Percentiles rank a stretch among this genome's conserved stretches.
phyloP scores from a whole-genome alignment of 257 asterid species.

The Asclepias syriaca region DNA sequence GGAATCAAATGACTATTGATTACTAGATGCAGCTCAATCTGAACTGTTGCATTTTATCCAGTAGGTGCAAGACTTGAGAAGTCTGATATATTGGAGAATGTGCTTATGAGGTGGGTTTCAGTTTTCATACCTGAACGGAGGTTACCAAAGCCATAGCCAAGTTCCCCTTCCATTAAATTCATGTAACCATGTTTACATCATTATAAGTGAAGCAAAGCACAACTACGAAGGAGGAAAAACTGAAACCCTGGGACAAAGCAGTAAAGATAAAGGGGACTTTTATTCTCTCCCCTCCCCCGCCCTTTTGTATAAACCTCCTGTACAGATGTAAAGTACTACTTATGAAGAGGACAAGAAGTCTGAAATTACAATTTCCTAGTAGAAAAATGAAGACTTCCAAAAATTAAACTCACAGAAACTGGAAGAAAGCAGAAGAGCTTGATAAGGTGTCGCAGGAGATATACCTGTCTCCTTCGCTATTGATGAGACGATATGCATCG shows the following conservation, averaged over 20 bases:
- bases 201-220: no score
- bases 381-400: not conserved
- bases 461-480: constrained; percentile 97
- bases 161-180: no score
- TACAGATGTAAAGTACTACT: no score
- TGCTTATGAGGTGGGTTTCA: no score
- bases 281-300: no score
- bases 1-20: not conserved
- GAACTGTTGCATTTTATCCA: not conserved
- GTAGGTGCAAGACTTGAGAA: not conserved
- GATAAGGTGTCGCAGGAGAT: not conserved
- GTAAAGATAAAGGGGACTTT: no score
- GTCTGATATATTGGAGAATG: not conserved
- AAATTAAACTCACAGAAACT: not conserved
- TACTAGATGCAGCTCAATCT: not conserved
- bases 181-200: no score
- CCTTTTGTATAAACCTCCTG: no score
- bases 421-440: not conserved
- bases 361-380: not conserved
- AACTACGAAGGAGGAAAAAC: no score
- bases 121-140: no score
- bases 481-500: constrained; percentile 85
- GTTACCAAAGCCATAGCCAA: no score
- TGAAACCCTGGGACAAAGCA: no score
- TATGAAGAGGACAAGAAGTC: not conserved